Conservation (phyloP, 1,139 yeast species). For the Candida frijolesensis region DNA sequence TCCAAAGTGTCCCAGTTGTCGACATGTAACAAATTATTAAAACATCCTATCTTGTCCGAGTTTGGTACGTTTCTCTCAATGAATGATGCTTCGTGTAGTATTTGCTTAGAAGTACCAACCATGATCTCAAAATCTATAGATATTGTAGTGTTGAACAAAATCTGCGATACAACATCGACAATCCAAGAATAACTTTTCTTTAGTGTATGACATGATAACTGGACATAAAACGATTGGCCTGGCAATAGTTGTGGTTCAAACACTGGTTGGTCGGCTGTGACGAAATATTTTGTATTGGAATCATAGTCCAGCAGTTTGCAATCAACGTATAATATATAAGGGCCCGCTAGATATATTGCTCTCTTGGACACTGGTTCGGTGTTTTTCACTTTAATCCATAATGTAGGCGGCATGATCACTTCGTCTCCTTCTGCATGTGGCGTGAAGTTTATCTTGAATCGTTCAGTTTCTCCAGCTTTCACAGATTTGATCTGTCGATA, state of each 20-base stretch:
- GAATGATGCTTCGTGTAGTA: constrained; percentile 40
- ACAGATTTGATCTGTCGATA: constrained; percentile 36
- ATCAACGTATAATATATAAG: constrained; percentile 85
- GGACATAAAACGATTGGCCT: constrained; percentile 58
- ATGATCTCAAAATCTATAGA: constrained; percentile 70
- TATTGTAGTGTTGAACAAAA: constrained; percentile 71
- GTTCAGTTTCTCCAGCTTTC: constrained; percentile 40
- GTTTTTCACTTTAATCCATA: constrained; percentile 73
- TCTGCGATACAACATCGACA: constrained; percentile 84
- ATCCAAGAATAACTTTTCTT: constrained; percentile 64
- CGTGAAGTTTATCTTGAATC: constrained; percentile 37
- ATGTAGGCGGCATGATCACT: constrained; percentile 25
- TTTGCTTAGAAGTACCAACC: constrained; percentile 53
- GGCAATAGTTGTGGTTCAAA: constrained; percentile 72
- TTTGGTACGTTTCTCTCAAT: constrained; percentile 30
- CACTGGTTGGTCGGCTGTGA: constrained; percentile 68
- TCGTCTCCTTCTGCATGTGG: constrained; percentile 27
- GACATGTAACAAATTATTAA: constrained; percentile 36
- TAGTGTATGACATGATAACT: constrained; percentile 41
- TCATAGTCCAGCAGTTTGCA: constrained; percentile 67
- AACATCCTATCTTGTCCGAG: constrained; percentile 34
- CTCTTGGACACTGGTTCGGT: constrained; percentile 72
- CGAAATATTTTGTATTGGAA: constrained; percentile 52
- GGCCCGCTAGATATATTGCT: constrained; percentile 91
- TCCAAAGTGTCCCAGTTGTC: constrained; percentile 63